Conservation (phyloP, 306 rosid species). For the Vigna reflexopilosa region DNA sequence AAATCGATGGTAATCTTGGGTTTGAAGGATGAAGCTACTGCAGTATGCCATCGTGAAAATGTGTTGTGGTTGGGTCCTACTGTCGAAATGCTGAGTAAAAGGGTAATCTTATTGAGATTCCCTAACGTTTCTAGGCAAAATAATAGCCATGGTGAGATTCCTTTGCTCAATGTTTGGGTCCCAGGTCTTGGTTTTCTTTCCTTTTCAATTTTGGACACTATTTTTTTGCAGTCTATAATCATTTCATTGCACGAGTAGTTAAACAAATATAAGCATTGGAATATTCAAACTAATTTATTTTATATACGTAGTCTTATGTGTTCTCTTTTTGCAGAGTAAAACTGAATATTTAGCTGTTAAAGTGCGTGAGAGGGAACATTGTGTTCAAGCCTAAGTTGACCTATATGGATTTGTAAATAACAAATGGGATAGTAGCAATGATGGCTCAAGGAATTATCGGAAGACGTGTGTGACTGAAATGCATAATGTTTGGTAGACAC, state of each 20-base stretch:
- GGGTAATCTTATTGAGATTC: constrained; percentile 37
- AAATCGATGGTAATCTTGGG: background rate
- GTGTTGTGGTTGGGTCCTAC: constrained; percentile 37
- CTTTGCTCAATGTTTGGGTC: constrained; percentile 39
- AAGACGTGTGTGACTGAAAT: background rate
- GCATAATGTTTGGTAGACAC: background rate
- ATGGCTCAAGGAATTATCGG: constrained; percentile 11
- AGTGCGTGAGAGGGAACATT: constrained; percentile 28
- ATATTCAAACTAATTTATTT: constrained; percentile 1
- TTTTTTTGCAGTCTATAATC: constrained; percentile 14
- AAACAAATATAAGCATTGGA: constrained; percentile 24
- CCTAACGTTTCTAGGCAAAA: constrained; percentile 14
- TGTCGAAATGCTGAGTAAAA: constrained; percentile 25
- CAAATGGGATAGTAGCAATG: constrained; percentile 13
- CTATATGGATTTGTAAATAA: constrained; percentile 18
- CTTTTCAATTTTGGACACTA: constrained; percentile 20
- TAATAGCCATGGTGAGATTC: constrained; percentile 39
- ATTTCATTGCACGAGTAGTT: constrained; percentile 32
- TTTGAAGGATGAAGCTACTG: background rate
- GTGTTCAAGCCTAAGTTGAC: constrained; percentile 32
- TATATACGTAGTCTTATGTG: constrained; percentile 11
- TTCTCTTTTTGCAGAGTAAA: constrained; percentile 27
- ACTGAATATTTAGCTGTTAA: constrained; percentile 35
- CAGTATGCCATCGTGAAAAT: background rate
- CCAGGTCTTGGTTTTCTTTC: constrained; percentile 21